Base-by-base conservation (phyloP, 306 rosid species). In the Lathyrus tuberosus region DNA sequence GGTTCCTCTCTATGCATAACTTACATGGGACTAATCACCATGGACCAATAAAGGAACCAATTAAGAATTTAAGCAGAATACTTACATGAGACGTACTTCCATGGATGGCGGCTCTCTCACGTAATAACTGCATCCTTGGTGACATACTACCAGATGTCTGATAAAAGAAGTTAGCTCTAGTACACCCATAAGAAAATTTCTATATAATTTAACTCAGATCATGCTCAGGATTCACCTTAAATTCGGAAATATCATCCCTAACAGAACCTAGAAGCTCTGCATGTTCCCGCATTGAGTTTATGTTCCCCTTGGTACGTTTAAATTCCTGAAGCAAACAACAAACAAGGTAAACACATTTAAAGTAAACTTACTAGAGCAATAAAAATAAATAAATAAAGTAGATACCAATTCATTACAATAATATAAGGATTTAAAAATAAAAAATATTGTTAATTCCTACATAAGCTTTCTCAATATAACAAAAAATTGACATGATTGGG, bases 131-230 rank as follows among this genome's bases (percentile, higher is more conserved):
- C 92, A 86, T 72, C 77, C 87, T 87, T 11, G 99, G 99, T 24
- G 99, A 95, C 95, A 84, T 84, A 73, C 88, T 87, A 76, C 99
- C 99, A 20, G 97, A 86, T 73, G 96, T 85, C 99, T 95, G 97
- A 83, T 72, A 62, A 69, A 80, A 49, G 74, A 74, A 72, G 65
- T 69, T 51, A 26, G 69, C 69, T 76, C 46, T 70, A 57, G 40
- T 71, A 52, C 65, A 49, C 31, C 40, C 64, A 53, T 42, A 33
- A 56, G 64, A 71, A 71, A 69, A 26, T 60, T 69, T 30, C 38
- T 51, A 54, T 12, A 18, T 70, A 70, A 68, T 65, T 58, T 51
- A 77, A 67, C 31, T 73, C 67, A 69, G 47, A 67, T 52, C 66
- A 63, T 40, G 51, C 85, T 76, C 69, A 43, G 41, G 28, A 65